Conservation (phyloP, 1,284 basidiomycete genomes). For the Fomitopsis schrenkii region DNA sequence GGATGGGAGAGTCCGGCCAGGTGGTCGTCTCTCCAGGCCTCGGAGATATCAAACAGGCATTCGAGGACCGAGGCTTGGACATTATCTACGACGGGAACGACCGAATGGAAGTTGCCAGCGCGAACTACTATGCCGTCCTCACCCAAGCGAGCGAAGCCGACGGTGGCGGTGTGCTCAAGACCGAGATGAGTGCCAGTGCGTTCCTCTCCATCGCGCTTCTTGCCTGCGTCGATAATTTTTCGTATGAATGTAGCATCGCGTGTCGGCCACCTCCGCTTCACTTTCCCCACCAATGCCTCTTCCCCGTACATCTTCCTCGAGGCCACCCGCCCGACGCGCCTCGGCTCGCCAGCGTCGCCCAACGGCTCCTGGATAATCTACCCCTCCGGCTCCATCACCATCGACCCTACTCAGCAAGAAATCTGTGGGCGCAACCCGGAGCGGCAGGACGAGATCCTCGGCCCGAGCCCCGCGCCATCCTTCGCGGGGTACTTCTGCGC, state of each 20-base stretch:
- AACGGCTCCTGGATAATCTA: conserved; percentile 46
- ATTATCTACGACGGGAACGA: conserved; percentile 44
- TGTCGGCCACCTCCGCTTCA: conserved; percentile 76
- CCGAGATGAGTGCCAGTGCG: conserved; percentile 71
- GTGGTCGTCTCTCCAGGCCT: conserved; percentile 62
- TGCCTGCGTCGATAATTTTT: not conserved
- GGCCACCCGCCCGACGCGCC: conserved; percentile 58
- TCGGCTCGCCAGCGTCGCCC: conserved; percentile 54
- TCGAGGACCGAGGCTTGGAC: conserved; percentile 57
- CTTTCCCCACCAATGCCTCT: conserved; percentile 41
- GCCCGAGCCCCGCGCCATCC: conserved; percentile 47
- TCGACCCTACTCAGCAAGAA: conserved; percentile 47
- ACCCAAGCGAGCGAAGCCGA: conserved; percentile 41
- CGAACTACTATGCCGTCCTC: conserved; percentile 66
- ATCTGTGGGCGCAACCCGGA: conserved; percentile 71
- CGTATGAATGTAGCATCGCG: conserved; percentile 52
- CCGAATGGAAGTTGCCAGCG: conserved; percentile 49
- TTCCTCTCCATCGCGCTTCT: conserved; percentile 10
- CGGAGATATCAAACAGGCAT: conserved; percentile 45
- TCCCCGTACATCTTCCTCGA: conserved; percentile 68
- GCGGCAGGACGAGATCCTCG: conserved; percentile 71
- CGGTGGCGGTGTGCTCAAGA: conserved; percentile 43
- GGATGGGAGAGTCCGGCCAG: conserved; percentile 85
- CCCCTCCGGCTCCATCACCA: conserved; percentile 53
- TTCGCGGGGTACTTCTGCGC: conserved; percentile 77